Base-by-base conservation (phyloP, 805 yeast genomes). In the Teunomyces aglyptinius region DNA sequence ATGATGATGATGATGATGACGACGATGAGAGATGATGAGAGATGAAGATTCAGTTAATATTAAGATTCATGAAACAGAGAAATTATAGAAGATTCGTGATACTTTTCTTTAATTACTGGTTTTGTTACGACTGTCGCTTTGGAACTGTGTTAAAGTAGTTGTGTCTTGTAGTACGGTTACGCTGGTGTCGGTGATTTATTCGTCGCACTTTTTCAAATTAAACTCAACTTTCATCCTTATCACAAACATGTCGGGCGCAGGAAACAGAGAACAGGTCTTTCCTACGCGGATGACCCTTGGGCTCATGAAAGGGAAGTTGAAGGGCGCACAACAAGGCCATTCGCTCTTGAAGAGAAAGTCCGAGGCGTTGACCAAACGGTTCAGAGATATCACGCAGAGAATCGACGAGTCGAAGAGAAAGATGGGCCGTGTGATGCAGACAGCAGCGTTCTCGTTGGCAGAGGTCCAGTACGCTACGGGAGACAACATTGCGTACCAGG, bases 341-440 rank as follows among this genome's bases (percentile, higher is more conserved):
- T 87, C 95, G 12, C 76, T 92, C 54, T 74, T 92, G 68, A 92
- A 92, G 75, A 82, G 98, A 70, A 92, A 92, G 67, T 90, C 97
- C 5, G 99, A 92, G 70, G 99, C 99, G 0, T 77, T 92, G 64
- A 94, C 98, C 16, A 90, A 91, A 68, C 78, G 99, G 60, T 92
- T 92, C 73, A 84, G 99, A 68, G 99, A 92, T 57, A 92, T 92
- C 60, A 90, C 97, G 13, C 87, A 80, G 64, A 76, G 96, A 67
- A 92, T 92, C 63, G 97, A 94, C 65, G 96, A 89, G 57, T 85
- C 98, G 38, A 92, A 92, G 71, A 81, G 92, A 58, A 94, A 92
- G 74, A 92, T 94, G 98, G 99, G 98, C 43, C 78, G 92, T 54
- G 96, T 92, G 38, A 92, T 92, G 98, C 98, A 94, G 65, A 87